These are phyloP conservation scores for Sisymbrium irio DNA, from an alignment of 345 rosid genomes.

Conservation along the genomic window DNA sequence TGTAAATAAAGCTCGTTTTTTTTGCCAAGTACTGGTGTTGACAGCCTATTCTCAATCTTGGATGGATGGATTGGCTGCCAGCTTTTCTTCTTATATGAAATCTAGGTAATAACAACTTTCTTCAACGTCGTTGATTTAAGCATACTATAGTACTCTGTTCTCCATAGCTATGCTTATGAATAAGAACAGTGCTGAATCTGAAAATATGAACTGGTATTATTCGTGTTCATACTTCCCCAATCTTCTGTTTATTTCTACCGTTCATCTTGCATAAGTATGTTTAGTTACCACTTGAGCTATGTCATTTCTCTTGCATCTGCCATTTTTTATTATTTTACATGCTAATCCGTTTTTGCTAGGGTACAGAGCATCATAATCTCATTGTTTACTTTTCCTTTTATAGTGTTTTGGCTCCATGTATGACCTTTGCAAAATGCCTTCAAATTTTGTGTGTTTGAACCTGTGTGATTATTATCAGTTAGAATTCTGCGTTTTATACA, in stretches of 20 bases:
- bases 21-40: background rate
- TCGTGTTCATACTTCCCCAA: background rate
- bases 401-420: too few species aligned
- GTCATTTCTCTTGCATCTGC: slow-evolving; percentile 5
- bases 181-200: slow-evolving; percentile 37
- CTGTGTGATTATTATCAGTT: too few species aligned
- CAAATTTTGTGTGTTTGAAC: too few species aligned
- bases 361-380: too few species aligned
- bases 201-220: slow-evolving; percentile 37
- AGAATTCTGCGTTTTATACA: too few species aligned
- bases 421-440: too few species aligned
- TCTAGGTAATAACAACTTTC: background rate
- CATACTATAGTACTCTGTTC: background rate
- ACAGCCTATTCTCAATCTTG: background rate
- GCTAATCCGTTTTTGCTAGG: slow-evolving; percentile 10
- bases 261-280: background rate
- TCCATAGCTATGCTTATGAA: background rate
- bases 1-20: background rate
- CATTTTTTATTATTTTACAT: background rate
- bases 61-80: slow-evolving; percentile 5
- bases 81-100: background rate
- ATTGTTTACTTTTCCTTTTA: too few species aligned
- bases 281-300: background rate
- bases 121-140: background rate
- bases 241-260: background rate